Evolutionary conservation across 371 early-diverging fungal genomes (phyloP).

Genomic region (Smittium mucronatum): DNA sequence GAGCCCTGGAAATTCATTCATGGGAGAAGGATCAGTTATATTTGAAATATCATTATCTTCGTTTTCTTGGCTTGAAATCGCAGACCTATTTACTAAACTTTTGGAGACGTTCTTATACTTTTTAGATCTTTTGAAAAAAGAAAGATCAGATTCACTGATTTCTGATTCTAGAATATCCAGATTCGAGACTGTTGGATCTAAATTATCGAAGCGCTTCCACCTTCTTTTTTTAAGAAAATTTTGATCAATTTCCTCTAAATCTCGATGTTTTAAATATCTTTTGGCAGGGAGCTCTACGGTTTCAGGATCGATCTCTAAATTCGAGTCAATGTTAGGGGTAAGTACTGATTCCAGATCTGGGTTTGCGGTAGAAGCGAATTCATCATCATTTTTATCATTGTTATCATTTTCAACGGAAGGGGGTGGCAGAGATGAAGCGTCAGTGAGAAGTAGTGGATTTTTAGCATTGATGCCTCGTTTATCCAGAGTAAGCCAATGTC

Average conservation of each 20-base stretch:
- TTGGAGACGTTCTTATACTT: neutral
- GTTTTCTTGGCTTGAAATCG: neutral
- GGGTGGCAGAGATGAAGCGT: conserved; percentile 14
- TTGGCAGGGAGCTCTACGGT: too few relatives aligned
- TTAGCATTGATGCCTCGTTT: conserved; percentile 19
- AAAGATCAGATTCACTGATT: neutral
- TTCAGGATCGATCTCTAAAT: too few relatives aligned
- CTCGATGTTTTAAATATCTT: neutral
- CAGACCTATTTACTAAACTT: neutral
- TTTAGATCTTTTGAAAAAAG: neutral
- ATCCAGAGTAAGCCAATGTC: conserved; percentile 36
- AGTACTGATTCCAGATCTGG: neutral
- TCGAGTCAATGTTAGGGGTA: neutral
- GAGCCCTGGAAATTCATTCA: neutral
- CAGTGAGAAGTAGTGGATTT: conserved; percentile 21
- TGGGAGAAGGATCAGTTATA: neutral
- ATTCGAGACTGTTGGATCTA: neutral
- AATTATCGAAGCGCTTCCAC: neutral
- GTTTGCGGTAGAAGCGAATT: neutral
- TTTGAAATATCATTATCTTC: too few relatives aligned
- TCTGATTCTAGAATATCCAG: neutral
- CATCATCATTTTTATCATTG: neutral
- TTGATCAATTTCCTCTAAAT: neutral
- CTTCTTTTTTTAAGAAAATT: neutral
- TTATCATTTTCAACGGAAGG: neutral